phyloP scores from a whole-genome alignment of 257 asterid genomes.

The Thymus quinquecostatus region DNA sequence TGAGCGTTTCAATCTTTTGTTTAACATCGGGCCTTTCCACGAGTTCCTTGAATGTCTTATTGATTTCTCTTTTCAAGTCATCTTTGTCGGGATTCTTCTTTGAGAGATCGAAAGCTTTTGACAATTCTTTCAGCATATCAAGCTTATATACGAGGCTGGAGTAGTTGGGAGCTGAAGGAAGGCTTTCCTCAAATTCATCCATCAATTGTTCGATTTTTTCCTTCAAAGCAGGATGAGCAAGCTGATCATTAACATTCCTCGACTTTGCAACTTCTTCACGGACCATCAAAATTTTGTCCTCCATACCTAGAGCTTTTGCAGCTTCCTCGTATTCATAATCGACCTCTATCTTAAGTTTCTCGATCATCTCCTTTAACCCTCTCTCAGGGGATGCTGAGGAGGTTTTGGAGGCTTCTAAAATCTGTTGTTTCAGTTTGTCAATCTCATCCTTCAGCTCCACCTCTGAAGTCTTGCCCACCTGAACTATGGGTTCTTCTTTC shows the following conservation, averaged over 20 bases:
- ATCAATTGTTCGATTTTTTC: slow-evolving; percentile 62
- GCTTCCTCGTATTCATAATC: slow-evolving; percentile 67
- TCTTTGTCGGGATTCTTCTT: slow-evolving; percentile 41
- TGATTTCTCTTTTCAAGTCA: slow-evolving; percentile 55
- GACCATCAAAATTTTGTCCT: slow-evolving; percentile 52
- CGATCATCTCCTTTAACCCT: slow-evolving; percentile 53
- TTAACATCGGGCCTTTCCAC: slow-evolving; percentile 52
- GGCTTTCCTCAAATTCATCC: slow-evolving; percentile 54
- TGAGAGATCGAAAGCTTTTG: slow-evolving; percentile 44
- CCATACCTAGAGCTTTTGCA: slow-evolving; percentile 66
- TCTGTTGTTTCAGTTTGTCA: slow-evolving; percentile 60
- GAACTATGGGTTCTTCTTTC: slow-evolving; percentile 58
- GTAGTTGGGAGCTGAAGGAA: slow-evolving; percentile 74
- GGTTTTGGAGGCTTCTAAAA: slow-evolving; percentile 50
- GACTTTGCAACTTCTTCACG: slow-evolving; percentile 65
- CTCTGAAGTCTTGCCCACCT: slow-evolving; percentile 48
- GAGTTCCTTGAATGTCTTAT: slow-evolving; percentile 58
- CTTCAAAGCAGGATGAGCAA: slow-evolving; percentile 46
- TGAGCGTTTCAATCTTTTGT: slow-evolving; percentile 56
- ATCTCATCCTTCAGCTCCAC: slow-evolving; percentile 62
- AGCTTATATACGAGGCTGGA: slow-evolving; percentile 58
- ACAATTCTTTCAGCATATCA: slow-evolving; percentile 59
- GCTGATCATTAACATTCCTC: slow-evolving; percentile 51
- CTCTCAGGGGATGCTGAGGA: slow-evolving; percentile 39
- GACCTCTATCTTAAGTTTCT: slow-evolving; percentile 58